Evolutionary conservation across 176 grass and related monocot genomes (phyloP), one percentile per base, ranked within the genome.

Genomic region (Raddia guianensis): DNA sequence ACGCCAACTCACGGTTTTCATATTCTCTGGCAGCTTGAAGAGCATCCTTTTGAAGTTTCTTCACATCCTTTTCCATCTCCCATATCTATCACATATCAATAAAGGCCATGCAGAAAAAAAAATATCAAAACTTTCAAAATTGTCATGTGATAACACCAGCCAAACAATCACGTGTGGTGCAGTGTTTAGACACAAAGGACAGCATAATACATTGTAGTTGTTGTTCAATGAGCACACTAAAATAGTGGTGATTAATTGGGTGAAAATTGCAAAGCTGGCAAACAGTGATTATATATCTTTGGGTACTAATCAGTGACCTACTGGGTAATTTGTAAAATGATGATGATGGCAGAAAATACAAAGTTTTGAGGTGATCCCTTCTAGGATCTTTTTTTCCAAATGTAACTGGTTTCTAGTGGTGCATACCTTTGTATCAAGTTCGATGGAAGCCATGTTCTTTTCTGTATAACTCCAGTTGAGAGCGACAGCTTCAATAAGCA

Each of bases 341-440:
- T 58, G 14, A 27, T 27, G 27, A 27, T 27, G 27, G 27, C 27
- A 27, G 27, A 34, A 34, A 78, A 66, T 44, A 44, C 55, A 59
- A 84, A n/a, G 14, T 0, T 62, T 80, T 72, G 6, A 18, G 6
- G 34, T 3, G 67, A 68, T 80, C 47, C 62, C 5, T 53, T 73
- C 6, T 69, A 68, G 68, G 46, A 84, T 65, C 4, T 79, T 74
- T 52, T 74, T 59, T 76, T 80, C 10, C 76, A 87, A 48, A 80
- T 66, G 49, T 72, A 58, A 44, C 13, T 66, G 16, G 34, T 63
- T 77, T 70, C 33, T 43, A 12, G 12, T 20, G n/a, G 35, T 61
- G 12, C 72, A 75, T 93, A 98, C 95, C 92, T 92, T 92, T 33
- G 70, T 65, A 82, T 98, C 92, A 45, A 98, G 71, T 86, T 95